Conservation (phyloP, 352 stramenopile species). For the Globisporangium viniferum region DNA sequence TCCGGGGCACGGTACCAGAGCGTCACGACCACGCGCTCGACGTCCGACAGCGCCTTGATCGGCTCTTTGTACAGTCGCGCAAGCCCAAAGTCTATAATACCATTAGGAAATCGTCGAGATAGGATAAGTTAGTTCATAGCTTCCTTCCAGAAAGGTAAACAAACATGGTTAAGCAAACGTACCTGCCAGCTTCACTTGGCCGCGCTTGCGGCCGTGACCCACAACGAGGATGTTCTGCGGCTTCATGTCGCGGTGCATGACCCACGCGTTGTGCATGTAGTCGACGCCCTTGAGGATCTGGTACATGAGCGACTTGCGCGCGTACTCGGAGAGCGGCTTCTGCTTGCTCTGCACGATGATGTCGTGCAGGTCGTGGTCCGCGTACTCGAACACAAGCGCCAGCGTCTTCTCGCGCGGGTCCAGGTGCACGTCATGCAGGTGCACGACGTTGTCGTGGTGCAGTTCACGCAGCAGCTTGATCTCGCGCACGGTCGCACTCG, state of each 20-base stretch:
- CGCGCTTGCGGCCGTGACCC: conserved; percentile 73
- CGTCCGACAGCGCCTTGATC: conserved; percentile 85
- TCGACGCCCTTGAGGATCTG: conserved; percentile 90
- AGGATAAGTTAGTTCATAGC: background rate
- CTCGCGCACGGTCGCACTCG: conserved; percentile 85
- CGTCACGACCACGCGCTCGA: conserved; percentile 93
- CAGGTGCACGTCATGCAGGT: conserved; percentile 84
- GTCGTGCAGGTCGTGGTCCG: conserved; percentile 87
- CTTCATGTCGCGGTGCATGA: conserved; percentile 94
- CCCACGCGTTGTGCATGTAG: conserved; percentile 93
- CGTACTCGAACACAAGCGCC: conserved; percentile 88
- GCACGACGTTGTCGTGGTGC: conserved; percentile 86
- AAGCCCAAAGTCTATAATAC: conserved; percentile 68
- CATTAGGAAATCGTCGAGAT: background rate
- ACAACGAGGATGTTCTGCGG: conserved; percentile 93
- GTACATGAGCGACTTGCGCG: conserved; percentile 92
- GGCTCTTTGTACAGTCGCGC: conserved; percentile 88
- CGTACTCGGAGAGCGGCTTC: conserved; percentile 88
- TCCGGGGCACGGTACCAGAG: conserved; percentile 96
- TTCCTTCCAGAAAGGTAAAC: background rate
- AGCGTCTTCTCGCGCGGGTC: conserved; percentile 81
- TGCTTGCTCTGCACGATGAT: conserved; percentile 88
- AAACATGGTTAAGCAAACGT: background rate
- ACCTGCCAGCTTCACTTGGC: conserved; percentile 82
- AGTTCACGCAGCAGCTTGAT: conserved; percentile 89